Evolutionary conservation across 106 monocot species (phyloP), one percentile per base, ranked within the genome.

Genomic region (Dioscorea dumetorum): DNA sequence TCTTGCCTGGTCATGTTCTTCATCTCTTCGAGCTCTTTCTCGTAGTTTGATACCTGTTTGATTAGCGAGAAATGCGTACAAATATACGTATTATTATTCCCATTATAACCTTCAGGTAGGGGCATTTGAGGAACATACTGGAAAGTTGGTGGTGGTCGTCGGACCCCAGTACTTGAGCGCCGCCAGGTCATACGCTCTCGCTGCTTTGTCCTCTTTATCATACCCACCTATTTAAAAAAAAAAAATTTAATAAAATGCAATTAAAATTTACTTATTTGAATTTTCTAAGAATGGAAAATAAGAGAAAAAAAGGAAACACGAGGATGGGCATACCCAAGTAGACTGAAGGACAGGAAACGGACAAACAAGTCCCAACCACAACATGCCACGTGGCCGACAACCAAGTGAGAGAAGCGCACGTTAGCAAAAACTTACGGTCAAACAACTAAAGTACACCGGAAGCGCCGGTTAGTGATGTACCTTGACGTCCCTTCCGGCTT

Each of bases 121-220:
- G 28, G 14, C 70, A 31, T 21, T 22, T 0, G 10, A 0, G 0
- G 0, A 23, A 70, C 72, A 33, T 60, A 94, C 95, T 52, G 86
- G 95, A 58, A 97, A 97, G 68, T 97, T 97, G 68, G 91, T 97
- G 52, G 91, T 91, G 53, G 95, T 97, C 53, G 79, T 84, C 72
- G 91, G 76, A 21, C 95, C 95, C 95, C 95, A 97, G 78, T 97
- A 97, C 71, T 97, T 97, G 61, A 97, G 78, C 28, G 95, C 95
- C 20, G 95, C 95, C 0, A 97, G 82, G 73, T 97, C 95, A 65
- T 97, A 97, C 1, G 95, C 95, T 59, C 88, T 88, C 23, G 91
- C 95, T n/a, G 95, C 95, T 70, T 91, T 97, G 78, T 97, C 91
- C 74, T 97, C 95, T 50, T 89, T 97, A 57, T 97, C 95, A 60